Conservation (phyloP, 345 rosid genomes). For the Gossypium longicalyx region DNA sequence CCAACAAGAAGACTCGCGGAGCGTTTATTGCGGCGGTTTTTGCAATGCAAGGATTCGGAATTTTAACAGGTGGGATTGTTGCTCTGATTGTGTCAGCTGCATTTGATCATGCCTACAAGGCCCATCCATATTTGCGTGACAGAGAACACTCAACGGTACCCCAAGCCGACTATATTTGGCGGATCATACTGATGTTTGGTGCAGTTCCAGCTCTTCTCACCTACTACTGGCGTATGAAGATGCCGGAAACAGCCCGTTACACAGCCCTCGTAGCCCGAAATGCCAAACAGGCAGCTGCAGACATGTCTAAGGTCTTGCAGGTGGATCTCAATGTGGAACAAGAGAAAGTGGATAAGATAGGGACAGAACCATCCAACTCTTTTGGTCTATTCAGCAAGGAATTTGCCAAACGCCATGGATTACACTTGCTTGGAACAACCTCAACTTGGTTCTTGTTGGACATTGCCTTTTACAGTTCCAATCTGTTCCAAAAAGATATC, state of each 20-base stretch:
- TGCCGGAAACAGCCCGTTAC: conserved; percentile 59
- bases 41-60: conserved; percentile 61
- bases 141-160: conserved; percentile 28
- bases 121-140: conserved; percentile 33
- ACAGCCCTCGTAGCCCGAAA: conserved; percentile 48
- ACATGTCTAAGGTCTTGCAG: conserved; percentile 53
- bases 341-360: conserved; percentile 15
- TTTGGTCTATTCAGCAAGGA: conserved; percentile 41
- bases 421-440: conserved; percentile 43
- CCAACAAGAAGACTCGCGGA: conserved; percentile 57
- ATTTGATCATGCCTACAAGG: conserved; percentile 32
- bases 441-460: conserved; percentile 52
- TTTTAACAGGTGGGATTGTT: conserved; percentile 46
- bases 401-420: conserved; percentile 42
- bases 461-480: conserved; percentile 49
- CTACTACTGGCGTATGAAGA: conserved; percentile 54
- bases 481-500: conserved; percentile 50
- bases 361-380: neutral
- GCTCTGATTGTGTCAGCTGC: conserved; percentile 33
- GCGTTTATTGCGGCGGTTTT: conserved; percentile 52
- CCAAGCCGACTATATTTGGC: conserved; percentile 51
- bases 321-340: conserved; percentile 34
- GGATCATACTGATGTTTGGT: conserved; percentile 48
- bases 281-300: conserved; percentile 39
- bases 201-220: conserved; percentile 50